Evolutionary conservation across 306 rosid species (phyloP).

Genomic region (Vicia sativa): DNA sequence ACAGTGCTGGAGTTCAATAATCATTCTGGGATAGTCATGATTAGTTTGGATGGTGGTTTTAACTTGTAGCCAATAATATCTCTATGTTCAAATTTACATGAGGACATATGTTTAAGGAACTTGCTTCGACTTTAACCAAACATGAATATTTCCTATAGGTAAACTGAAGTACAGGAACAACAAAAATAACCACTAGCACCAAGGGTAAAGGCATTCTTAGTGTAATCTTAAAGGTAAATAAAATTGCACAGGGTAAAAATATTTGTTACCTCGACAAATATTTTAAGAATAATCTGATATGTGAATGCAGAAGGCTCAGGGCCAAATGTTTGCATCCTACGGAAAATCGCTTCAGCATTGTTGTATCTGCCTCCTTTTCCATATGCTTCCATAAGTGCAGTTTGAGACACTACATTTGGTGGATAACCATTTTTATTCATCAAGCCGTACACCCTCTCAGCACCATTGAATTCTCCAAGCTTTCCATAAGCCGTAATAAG

Average conservation of each 20-base stretch:
- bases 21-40: background rate
- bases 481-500: conserved; percentile 95
- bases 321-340: conserved; percentile 82
- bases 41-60: conserved; percentile 1
- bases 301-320: conserved; percentile 94
- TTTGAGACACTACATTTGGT: conserved; percentile 78
- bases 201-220: background rate
- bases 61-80: background rate
- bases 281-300: conserved; percentile 83
- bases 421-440: conserved; percentile 75
- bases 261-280: conserved; percentile 68
- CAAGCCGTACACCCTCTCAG: conserved; percentile 68
- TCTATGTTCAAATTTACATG: conserved; percentile 13
- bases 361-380: conserved; percentile 76
- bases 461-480: conserved; percentile 75
- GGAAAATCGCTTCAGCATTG: conserved; percentile 92
- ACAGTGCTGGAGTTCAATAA: background rate
- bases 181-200: background rate
- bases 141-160: background rate
- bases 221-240: conserved; percentile 3
- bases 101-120: background rate
- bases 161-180: background rate
- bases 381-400: conserved; percentile 99
- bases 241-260: background rate
- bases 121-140: background rate